A percentile compares a stretch with the other conserved stretches of the same genome.
Evolutionary conservation across 345 rosid species (phyloP).

Genomic region (Nephelium lappaceum): DNA sequence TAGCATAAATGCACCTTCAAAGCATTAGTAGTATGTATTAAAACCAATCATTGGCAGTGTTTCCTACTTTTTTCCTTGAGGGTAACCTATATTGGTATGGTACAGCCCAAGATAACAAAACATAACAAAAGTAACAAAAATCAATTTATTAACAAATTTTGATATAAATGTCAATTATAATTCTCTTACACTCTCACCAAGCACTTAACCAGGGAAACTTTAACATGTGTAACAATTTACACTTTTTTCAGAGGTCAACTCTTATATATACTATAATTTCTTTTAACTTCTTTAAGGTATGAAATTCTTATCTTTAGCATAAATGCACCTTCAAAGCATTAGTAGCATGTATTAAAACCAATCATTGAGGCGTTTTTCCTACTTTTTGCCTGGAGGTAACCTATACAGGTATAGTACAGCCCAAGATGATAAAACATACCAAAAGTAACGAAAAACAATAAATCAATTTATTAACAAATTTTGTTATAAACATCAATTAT

Average conservation of each 20-base stretch:
- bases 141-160: neutral
- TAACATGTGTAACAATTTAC: too few relatives aligned
- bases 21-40: neutral
- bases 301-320: conserved; percentile 6
- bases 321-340: conserved; percentile 11
- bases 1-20: conserved; percentile 13
- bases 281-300: conserved; percentile 2
- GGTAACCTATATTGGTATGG: conserved; percentile 9
- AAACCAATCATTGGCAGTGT: neutral
- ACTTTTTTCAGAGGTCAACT: neutral
- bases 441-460: conserved; percentile 4
- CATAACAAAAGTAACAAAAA: neutral
- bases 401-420: conserved; percentile 15
- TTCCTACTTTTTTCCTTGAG: conserved; percentile 1
- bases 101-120: conserved; percentile 17
- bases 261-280: neutral
- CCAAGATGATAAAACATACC: conserved; percentile 8
- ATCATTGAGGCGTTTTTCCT: conserved; percentile 4
- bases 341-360: neutral
- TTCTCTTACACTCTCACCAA: neutral
- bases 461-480: neutral
- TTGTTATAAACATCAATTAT: conserved; percentile 15
- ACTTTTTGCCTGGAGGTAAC: neutral
- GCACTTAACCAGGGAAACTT: too few relatives aligned
- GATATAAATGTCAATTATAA: conserved; percentile 15